A percentile compares a stretch with the other conserved stretches of the same genome.
Conservation (phyloP, 768 basidiomycete species). For the Leccinum boreale region DNA sequence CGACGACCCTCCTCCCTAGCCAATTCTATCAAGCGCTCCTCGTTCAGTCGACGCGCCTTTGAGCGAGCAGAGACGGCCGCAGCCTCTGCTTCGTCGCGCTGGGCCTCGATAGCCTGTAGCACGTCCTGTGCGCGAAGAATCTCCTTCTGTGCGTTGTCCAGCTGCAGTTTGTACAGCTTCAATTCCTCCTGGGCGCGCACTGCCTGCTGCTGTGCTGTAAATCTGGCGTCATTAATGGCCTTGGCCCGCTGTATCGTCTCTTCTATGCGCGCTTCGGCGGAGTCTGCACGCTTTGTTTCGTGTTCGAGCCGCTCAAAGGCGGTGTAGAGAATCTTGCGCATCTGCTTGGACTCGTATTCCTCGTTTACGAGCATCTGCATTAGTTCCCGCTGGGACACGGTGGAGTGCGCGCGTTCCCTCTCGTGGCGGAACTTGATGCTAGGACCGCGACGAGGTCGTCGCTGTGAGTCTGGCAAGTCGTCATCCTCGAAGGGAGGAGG, state of each 20-base stretch:
- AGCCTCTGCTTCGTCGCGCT: conserved; percentile 48
- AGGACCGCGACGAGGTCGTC: conserved; percentile 27
- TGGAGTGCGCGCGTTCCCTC: conserved; percentile 33
- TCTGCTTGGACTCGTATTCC: conserved; percentile 39
- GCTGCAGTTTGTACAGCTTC: conserved; percentile 53
- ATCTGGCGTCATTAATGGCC: conserved; percentile 31
- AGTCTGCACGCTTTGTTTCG: conserved; percentile 35
- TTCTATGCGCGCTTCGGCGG: conserved; percentile 33
- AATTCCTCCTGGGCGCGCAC: conserved; percentile 45
- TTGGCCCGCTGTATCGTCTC: conserved; percentile 29
- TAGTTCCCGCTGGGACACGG: conserved; percentile 28
- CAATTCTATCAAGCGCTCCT: conserved; percentile 44
- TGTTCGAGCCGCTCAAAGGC: conserved; percentile 38
- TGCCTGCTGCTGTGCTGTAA: conserved; percentile 29
- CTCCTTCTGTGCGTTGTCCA: conserved; percentile 58
- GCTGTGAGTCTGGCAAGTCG: background rate
- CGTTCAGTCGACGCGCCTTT: conserved; percentile 42
- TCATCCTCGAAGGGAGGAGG: conserved; percentile 17
- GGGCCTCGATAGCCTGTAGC: conserved; percentile 45
- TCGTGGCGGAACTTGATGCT: conserved; percentile 32
- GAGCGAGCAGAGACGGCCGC: conserved; percentile 44
- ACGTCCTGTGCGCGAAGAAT: conserved; percentile 53
- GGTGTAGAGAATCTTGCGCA: conserved; percentile 35
- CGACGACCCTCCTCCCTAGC: conserved; percentile 55
- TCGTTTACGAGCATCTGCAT: conserved; percentile 36